Evolutionary conservation across 345 rosid species (phyloP), one percentile per base, ranked within the genome.

Genomic region (Raphanus sativus): DNA sequence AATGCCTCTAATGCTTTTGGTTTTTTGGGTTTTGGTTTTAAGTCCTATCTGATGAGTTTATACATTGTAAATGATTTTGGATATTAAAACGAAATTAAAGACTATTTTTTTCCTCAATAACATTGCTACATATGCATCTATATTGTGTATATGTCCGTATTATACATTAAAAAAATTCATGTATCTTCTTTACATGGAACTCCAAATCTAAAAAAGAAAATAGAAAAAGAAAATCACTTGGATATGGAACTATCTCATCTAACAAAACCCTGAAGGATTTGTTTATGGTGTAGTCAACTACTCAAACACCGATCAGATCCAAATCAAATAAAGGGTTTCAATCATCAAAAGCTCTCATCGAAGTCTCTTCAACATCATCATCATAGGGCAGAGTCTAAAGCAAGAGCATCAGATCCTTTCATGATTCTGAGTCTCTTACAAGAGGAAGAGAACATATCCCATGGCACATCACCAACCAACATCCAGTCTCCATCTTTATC

Each of bases 401-500:
- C 78, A 80, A 75, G 33, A 38, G 85, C 89, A 17, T 87, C 91
- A 13, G 91, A 83, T 65, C 86, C 88, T 79, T 81, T 86, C 89
- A 84, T 83, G 83, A 87, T 81, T 71, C 91, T 80, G 4, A 87
- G 77, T 77, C 83, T 87, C 69, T 84, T 87, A 83, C 91, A 87
- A 54, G 88, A 84, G 48, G 81, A 80, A 75, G 82, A 80, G 69
- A 86, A 87, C 89, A 86, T 87, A 4, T 86, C 86, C 97, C 97
- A 91, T 34, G 97, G 97, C 52, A 91, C 92, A 86, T 91, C 97
- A 69, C 97, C 97, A 17, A 84, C 91, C 33, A 89, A 77, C 97
- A 91, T 91, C 94, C 89, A 87, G 15, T 91, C 97, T 3, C 91
- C 89, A 48, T 91, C 97, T 86, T 86, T 88, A 79, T 91, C 97